Base-by-base conservation (phyloP, 805 yeast species). In the Candida montana region DNA sequence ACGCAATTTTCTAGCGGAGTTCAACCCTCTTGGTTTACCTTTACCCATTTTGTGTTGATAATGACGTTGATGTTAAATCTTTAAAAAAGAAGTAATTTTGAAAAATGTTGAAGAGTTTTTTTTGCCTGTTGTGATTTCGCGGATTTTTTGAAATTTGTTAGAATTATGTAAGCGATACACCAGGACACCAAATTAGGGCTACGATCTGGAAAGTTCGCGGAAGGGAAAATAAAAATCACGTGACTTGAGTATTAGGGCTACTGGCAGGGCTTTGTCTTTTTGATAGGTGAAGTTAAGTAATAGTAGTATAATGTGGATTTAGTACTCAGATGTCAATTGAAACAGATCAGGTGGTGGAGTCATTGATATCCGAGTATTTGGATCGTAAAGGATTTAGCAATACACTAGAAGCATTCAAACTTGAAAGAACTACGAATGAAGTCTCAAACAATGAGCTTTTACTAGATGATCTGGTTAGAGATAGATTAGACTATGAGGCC, bases 21-120 rank as follows among this genome's bases (percentile, higher is more conserved):
- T 91, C 75, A 93, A 79, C 74, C 99, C 99, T 87, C 99, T 88
- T 83, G 99, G 99, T 80, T 90, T 90, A 77, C 96, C 97, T 78
- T 85, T 89, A 81, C 97, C 97, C 98, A 91, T 91, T 69, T 71
- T 86, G 74, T 42, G 33, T 29, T 44, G 40, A 36, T 45, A 45
- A 47, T 40, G 41, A 37, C 40, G 40, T 39, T 41, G 46, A 23
- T 37, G 29, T 31, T 18, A 41, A 48, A 16, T 29, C 35, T 33
- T 33, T 34, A 29, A 37, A 28, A 26, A 30, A 40, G 36, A 27
- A 16, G 24, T 32, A 27, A 28, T 8, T 26, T 41, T 37, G 41
- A 38, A 41, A 41, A 41, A 41, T 37, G 32, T 41, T 17, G 34
- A 41, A 41, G 36, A 35, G 39, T 31, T 33, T 41, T 41, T 40